A percentile compares a stretch with the other conserved stretches of the same genome.
Evolutionary conservation across 306 rosid genomes (phyloP).

Genomic region (Oemleria cerasiformis): DNA sequence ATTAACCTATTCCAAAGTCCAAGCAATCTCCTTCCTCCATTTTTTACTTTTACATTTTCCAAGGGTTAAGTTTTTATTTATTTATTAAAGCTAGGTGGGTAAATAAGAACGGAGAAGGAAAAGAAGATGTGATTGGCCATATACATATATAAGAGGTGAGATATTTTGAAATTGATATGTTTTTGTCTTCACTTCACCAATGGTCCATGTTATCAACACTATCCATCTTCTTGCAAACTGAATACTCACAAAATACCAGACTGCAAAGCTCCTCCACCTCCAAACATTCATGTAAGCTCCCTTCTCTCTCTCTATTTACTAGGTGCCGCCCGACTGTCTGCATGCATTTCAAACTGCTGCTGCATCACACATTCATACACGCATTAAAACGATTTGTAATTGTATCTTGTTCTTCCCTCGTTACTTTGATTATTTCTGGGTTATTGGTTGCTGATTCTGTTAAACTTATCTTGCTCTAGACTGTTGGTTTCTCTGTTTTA

Average conservation of each 20-base stretch:
- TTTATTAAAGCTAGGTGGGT: neutral
- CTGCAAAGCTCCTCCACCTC: conserved; percentile 7
- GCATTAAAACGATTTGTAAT: no score
- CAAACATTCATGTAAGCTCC: conserved; percentile 25
- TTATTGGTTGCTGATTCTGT: neutral
- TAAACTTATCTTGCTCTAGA: neutral
- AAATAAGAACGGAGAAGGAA: neutral
- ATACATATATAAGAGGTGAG: neutral
- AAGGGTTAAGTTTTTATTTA: no score
- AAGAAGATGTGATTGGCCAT: neutral
- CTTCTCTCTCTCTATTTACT: neutral
- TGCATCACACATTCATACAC: no score
- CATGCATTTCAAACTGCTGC: neutral
- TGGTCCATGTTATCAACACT: conserved; percentile 4
- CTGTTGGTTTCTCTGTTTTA: neutral
- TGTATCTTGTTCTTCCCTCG: no score
- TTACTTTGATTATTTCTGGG: neutral
- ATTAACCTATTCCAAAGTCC: no score
- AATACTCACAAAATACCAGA: conserved; percentile 1
- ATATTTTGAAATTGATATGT: neutral
- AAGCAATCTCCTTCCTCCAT: no score
- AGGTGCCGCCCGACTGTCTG: neutral
- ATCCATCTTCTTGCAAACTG: neutral
- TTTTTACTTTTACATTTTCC: no score
- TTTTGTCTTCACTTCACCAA: neutral